Evolutionary conservation across 768 basidiomycete species (phyloP).

Genomic region (Lactifluus volemus): DNA sequence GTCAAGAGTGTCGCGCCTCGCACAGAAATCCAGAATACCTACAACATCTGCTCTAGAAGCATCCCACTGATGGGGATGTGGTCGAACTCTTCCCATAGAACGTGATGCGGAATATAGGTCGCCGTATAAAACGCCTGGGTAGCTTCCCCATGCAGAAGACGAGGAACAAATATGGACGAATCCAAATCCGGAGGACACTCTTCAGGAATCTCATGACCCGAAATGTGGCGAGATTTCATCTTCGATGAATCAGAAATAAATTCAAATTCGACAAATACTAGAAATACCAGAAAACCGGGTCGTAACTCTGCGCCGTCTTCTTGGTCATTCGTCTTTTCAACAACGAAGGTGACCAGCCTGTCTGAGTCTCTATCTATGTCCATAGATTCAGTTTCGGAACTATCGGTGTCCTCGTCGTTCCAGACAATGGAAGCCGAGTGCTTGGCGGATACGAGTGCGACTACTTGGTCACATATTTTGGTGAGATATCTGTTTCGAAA

Average conservation of each 20-base stretch:
- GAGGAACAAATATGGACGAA: neutral
- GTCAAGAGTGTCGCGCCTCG: neutral
- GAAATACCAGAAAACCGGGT: too few species aligned
- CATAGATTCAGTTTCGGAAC: too few species aligned
- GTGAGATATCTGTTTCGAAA: too few species aligned
- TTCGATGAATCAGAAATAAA: neutral
- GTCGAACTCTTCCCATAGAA: neutral
- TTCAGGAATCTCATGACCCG: neutral
- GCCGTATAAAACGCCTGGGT: conserved; percentile 14
- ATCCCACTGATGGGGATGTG: accelerated
- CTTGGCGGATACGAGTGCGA: too few species aligned
- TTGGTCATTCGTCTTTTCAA: too few species aligned
- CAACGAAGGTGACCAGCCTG: too few species aligned
- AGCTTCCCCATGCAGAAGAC: conserved; percentile 16
- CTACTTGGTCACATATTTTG: too few species aligned
- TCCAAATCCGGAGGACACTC: neutral
- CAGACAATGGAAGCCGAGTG: too few species aligned
- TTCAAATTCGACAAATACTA: too few species aligned
- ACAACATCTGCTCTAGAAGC: neutral
- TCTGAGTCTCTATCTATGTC: too few species aligned
- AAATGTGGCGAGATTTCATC: neutral
- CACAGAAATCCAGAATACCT: neutral
- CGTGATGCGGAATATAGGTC: neutral
- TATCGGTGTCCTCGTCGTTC: too few species aligned
- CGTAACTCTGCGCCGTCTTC: too few species aligned